Evolutionary conservation across 2,329 filamentous ascomycete species (phyloP), one percentile per base, ranked within the genome.

Genomic region (Fusarium sp.): DNA sequence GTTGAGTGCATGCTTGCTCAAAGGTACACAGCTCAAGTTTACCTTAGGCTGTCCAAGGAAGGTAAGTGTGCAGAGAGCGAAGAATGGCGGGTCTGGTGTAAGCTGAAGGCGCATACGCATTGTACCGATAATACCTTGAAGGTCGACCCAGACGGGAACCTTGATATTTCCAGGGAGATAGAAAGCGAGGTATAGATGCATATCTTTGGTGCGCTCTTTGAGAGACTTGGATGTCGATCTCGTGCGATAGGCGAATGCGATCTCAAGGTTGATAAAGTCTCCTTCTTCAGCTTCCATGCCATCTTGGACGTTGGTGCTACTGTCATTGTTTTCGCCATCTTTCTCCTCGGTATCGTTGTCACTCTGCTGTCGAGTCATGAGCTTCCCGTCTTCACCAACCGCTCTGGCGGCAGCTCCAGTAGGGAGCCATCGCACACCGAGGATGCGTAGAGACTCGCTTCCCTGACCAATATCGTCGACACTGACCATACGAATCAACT

Each of bases 391-490:
- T 13, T 84, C 75, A 26, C 82, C 83, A 1, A 92, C 89, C 5
- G 88, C 86, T 63, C 86, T 81, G 20, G 87, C 86, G 6, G 91
- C 91, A 14, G 91, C 91, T 24, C 90, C 91, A 2, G 89, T 91
- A 0, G 91, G 91, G 4, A 94, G 81, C 90, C 91, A 93, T 51
- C 90, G 84, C 38, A 94, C 81, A 5, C 92, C 91, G 2, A 94
- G 84, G 58, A 94, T 90, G 2, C 91, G 87, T 38, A 94, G 74
- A 1, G 90, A 84, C 73, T 93, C 91, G 63, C 88, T 92, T 9
- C 92, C 92, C 77, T 94, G 91, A 0, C 91, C 91, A 60, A 94
- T 87, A 66, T 94, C 91, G 49, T 93, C 91, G 9, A 93, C 88
- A 54, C 89, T 90, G 43, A 93, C 89, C 91, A 93, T 93, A 48